These are phyloP conservation scores for Setaria italica DNA, from an alignment of 202 grass and related monocot genomes.

Conservation along the genomic window DNA sequence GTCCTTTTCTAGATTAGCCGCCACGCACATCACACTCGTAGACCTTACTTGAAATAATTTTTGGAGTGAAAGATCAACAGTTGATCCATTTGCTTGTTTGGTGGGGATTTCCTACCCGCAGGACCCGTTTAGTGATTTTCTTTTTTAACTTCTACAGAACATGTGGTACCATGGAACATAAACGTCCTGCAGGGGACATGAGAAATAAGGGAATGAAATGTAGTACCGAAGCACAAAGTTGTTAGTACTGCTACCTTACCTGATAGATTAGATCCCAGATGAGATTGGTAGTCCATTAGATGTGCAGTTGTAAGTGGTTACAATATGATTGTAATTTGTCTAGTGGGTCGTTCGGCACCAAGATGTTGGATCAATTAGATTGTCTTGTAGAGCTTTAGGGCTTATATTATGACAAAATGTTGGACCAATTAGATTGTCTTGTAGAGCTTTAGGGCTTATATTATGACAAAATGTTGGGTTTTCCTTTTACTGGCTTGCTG, in stretches of 20 bases:
- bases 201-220: conserved; percentile 8
- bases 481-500: not conserved
- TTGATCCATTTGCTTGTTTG: not conserved
- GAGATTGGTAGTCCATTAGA: not conserved
- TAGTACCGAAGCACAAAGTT: not conserved
- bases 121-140: not conserved
- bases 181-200: not conserved
- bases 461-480: not conserved
- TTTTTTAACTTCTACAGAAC: not conserved
- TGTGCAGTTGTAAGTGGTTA: not conserved
- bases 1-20: not conserved
- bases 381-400: not conserved
- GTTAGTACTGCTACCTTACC: not conserved
- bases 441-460: not conserved
- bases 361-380: conserved; percentile 1
- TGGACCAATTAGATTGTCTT: not conserved
- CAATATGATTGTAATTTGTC: conserved; percentile 14
- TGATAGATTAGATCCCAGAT: not conserved
- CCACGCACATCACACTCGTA: not conserved
- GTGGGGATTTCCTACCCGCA: not conserved
- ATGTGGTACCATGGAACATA: not conserved
- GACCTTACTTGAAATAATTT: not conserved
- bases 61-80: not conserved
- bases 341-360: not conserved
- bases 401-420: not conserved